These are phyloP conservation scores for Scedosporium apiospermum DNA, from an alignment of 2,329 filamentous ascomycete genomes.

Conservation along the genomic window DNA sequence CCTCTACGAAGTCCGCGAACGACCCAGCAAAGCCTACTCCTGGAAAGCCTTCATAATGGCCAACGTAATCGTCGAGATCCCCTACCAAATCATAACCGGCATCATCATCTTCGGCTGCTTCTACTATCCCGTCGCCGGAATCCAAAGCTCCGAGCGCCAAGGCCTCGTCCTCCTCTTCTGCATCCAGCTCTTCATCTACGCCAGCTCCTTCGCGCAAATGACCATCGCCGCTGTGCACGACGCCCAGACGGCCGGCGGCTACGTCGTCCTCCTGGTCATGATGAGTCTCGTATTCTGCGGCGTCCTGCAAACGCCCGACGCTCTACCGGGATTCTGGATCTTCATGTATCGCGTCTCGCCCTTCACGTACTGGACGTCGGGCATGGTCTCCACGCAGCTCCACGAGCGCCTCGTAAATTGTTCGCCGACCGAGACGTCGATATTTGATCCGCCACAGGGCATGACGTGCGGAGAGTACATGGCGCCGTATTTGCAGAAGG, in stretches of 20 bases:
- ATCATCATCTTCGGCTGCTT: slow-evolving; percentile 55
- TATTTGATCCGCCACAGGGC: slow-evolving; percentile 54
- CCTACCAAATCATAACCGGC: slow-evolving; percentile 57
- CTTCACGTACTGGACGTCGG: slow-evolving; percentile 60
- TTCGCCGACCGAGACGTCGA: slow-evolving; percentile 45
- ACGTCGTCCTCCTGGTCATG: slow-evolving; percentile 51
- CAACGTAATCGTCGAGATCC: slow-evolving; percentile 64
- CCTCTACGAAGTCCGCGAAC: slow-evolving; percentile 69
- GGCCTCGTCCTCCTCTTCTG: slow-evolving; percentile 56
- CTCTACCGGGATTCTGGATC: slow-evolving; percentile 63
- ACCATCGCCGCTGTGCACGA: slow-evolving; percentile 61
- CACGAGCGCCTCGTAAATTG: slow-evolving; percentile 44
- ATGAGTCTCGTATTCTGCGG: slow-evolving; percentile 54
- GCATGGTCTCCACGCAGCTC: slow-evolving; percentile 58
- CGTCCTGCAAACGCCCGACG: slow-evolving; percentile 48
- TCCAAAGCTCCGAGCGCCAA: slow-evolving; percentile 44
- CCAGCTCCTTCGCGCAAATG: slow-evolving; percentile 64
- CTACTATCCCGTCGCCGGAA: slow-evolving; percentile 55
- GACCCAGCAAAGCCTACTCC: slow-evolving; percentile 64
- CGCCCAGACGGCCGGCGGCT: slow-evolving; percentile 55
- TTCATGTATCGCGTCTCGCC: slow-evolving; percentile 66
- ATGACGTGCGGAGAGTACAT: slow-evolving; percentile 58
- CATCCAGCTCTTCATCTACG: slow-evolving; percentile 60
- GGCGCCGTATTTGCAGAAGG: slow-evolving; percentile 36
- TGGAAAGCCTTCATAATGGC: slow-evolving; percentile 66